Evolutionary conservation across 225 moss, liverwort and hornwort species (phyloP).

Genomic region (Takakia lepidozioides): DNA sequence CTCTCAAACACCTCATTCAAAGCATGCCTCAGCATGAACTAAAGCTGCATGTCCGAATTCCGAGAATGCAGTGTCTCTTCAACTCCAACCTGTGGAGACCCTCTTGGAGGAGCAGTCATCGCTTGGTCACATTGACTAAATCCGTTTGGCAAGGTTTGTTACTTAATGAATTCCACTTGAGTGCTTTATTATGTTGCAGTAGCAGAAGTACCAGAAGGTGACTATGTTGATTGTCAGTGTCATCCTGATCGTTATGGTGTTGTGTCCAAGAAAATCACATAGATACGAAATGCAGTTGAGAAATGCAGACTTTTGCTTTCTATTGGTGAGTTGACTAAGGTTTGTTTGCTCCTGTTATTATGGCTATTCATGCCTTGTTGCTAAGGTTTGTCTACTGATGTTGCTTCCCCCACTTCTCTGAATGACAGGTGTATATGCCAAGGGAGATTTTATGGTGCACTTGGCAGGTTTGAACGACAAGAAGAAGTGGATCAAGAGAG

Average conservation of each 20-base stretch:
- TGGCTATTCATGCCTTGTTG: too few species aligned
- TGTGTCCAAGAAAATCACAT: too few species aligned
- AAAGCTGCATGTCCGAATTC: conserved; percentile 72
- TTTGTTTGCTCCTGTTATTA: too few species aligned
- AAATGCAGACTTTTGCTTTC: too few species aligned
- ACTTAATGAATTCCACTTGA: not conserved
- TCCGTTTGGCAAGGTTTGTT: conserved; percentile 79
- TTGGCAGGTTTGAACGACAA: conserved; percentile 92
- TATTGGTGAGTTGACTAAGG: too few species aligned
- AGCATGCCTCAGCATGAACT: conserved; percentile 73
- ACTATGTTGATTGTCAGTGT: too few species aligned
- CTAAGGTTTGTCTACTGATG: too few species aligned
- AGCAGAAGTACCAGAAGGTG: too few species aligned
- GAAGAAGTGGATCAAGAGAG: conserved; percentile 74
- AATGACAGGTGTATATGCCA: conserved; percentile 84
- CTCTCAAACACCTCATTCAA: conserved; percentile 64
- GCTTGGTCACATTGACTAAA: conserved; percentile 60
- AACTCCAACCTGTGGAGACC: conserved; percentile 98
- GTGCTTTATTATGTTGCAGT: too few species aligned
- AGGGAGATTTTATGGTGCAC: conserved; percentile 97
- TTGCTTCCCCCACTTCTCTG: too few species aligned
- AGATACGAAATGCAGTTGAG: too few species aligned
- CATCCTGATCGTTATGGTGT: too few species aligned
- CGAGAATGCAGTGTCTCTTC: conserved; percentile 93
- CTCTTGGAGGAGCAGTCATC: conserved; percentile 74